Conservation (phyloP, 164 flowering plant species). For the Magnolia changhungtana region DNA sequence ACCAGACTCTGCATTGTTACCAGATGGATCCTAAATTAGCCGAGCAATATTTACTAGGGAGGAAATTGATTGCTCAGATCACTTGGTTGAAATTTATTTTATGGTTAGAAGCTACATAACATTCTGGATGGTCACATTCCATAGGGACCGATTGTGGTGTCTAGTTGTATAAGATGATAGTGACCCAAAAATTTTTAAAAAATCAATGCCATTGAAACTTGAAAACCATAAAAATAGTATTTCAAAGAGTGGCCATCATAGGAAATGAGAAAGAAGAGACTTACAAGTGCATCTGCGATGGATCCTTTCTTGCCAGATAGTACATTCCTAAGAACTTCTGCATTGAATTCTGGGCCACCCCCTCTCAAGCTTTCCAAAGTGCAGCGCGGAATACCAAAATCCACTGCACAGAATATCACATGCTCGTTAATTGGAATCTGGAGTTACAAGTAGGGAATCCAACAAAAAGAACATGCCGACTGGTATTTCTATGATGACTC, state of each 20-base stretch:
- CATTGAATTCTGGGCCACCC: conserved; percentile 76
- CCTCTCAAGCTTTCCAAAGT: conserved; percentile 72
- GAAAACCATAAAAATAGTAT: neutral
- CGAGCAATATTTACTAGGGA: too few species aligned
- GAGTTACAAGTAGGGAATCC: neutral
- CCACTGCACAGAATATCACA: conserved; percentile 43
- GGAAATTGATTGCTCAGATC: too few species aligned
- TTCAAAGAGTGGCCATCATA: neutral
- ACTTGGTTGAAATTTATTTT: too few species aligned
- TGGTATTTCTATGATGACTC: neutral
- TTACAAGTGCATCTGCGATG: conserved; percentile 86
- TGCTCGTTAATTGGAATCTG: neutral
- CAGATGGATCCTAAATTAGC: too few species aligned
- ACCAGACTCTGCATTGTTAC: too few species aligned
- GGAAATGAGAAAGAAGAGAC: conserved; percentile 12
- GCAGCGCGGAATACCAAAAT: conserved; percentile 89
- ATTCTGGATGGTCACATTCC: too few species aligned
- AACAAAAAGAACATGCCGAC: neutral
- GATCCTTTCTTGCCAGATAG: conserved; percentile 79
- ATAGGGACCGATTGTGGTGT: too few species aligned
- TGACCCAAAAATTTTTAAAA: too few species aligned
- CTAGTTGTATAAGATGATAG: too few species aligned
- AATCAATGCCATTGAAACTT: too few species aligned
- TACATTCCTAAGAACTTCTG: conserved; percentile 59
- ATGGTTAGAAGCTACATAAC: too few species aligned